Evolutionary conservation across 257 asterid species (phyloP).

Genomic region (Solanum lycopersicoides): DNA sequence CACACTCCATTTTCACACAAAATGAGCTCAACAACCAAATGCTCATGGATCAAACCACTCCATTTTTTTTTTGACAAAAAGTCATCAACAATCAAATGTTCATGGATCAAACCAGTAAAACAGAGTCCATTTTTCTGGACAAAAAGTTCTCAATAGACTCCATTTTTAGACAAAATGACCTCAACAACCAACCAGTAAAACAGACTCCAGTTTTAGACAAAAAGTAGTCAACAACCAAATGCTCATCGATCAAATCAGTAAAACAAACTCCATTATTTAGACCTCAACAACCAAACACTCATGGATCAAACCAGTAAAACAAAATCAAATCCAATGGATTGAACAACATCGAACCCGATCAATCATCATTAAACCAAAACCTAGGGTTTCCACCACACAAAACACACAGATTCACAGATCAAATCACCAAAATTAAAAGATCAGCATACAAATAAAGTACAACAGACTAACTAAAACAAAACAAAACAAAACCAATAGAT

Average conservation of each 20-base stretch:
- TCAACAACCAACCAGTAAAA: not conserved
- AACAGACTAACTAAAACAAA: not conserved
- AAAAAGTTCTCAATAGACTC: not conserved
- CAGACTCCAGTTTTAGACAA: not conserved
- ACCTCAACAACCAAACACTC: not conserved
- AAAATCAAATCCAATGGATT: not conserved
- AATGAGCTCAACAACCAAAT: not conserved
- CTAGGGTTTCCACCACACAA: not conserved
- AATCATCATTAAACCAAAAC: not conserved
- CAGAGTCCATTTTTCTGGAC: not conserved
- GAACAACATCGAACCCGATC: not conserved
- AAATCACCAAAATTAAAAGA: not conserved
- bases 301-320: not conserved
- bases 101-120: not conserved
- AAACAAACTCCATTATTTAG: not conserved
- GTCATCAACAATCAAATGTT: not conserved
- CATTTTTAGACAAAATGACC: not conserved
- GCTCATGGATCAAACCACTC: not conserved
- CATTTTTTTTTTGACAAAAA: not conserved
- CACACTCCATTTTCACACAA: not conserved
- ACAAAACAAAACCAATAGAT: not conserved
- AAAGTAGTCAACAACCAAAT: not conserved
- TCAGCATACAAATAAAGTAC: not conserved
- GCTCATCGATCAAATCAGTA: not conserved
- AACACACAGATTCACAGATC: not conserved